Base-by-base conservation (phyloP, 1,284 basidiomycete species). In the Naganishia albida region DNA sequence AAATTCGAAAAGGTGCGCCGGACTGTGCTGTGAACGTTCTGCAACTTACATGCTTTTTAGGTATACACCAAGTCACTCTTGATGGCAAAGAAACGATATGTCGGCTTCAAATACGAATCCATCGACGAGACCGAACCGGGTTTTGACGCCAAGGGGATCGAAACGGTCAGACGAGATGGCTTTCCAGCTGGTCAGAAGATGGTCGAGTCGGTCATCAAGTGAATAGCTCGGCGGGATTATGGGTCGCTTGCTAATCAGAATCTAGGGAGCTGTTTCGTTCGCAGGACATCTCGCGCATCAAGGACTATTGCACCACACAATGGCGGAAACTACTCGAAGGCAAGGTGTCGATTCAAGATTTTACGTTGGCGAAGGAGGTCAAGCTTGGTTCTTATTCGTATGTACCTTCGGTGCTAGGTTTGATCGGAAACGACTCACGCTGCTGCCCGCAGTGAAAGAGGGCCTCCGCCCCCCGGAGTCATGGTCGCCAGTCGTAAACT, bases 61-160 rank as follows among this genome's bases (percentile, higher is more conserved):
- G 90, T 98, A 3, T 99, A 97, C 77, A 84, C 93, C 59, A 94
- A 93, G 1, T 94, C 90, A 68, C 87, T 98, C 0, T 83, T 99
- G 25, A 85, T 97, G 82, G 92, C 94, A 0, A 99, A 99, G 82
- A 98, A 98, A 75, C 86, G 93, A 67, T 98, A 98, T 72, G 94
- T 96, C 10, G 95, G 95, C 1, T 93, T 91, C 82, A 96, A 94
- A 77, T 97, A 89, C 71, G 96, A 99, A 77, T 84, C 81, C 62
- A 84, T 87, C 0, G 88, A 92, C 68, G 91, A 96, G 18, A 76
- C 70, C 1, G 87, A 89, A 59, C 91, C 93, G 0, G 82, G 81
- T 0, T 97, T 99, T 72, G 95, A 99, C 71, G 96, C 93, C 4
- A 98, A 99, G 78, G 96, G 95, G 0, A 97, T 99, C 66, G 96